phyloP scores from a whole-genome alignment of 352 stramenopile genomes.

The Phytopythium boreale region DNA sequence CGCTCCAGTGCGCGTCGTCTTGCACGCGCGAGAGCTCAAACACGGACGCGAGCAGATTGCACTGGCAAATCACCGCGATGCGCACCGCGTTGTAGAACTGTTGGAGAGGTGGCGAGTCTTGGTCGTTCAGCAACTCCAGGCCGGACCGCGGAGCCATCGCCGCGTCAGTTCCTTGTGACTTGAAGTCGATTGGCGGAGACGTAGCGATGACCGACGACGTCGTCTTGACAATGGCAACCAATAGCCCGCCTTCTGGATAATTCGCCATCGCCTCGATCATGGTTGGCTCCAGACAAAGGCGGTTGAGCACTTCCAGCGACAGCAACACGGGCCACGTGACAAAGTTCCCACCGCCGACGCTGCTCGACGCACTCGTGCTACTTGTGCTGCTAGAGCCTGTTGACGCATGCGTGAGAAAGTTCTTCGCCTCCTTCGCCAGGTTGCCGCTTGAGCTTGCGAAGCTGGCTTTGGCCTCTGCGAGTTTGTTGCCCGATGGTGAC shows the following conservation, averaged over 20 bases:
- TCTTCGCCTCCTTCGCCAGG: conserved; percentile 49
- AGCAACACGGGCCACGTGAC: conserved; percentile 84
- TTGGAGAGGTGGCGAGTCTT: conserved; percentile 72
- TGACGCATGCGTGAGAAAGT: conserved; percentile 47
- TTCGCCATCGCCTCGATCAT: conserved; percentile 72
- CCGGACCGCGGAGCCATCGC: conserved; percentile 48
- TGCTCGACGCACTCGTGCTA: conserved; percentile 19
- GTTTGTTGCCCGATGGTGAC: conserved; percentile 47
- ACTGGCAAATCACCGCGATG: conserved; percentile 67
- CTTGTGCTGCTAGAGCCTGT: conserved; percentile 22
- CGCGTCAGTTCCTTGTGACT: conserved; percentile 33
- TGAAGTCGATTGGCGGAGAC: conserved; percentile 72
- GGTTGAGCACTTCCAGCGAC: conserved; percentile 79
- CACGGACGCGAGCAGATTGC: conserved; percentile 69
- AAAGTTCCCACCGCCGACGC: conserved; percentile 45
- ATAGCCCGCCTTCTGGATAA: conserved; percentile 50
- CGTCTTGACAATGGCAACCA: conserved; percentile 49
- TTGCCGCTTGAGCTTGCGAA: conserved; percentile 19
- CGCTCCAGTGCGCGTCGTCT: conserved; percentile 37
- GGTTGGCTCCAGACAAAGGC: conserved; percentile 55
- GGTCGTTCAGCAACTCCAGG: conserved; percentile 80
- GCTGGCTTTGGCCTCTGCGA: conserved; percentile 31
- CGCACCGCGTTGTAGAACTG: conserved; percentile 81
- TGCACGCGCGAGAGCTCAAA: conserved; percentile 67
- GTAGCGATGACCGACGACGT: conserved; percentile 79